These are phyloP conservation scores for Cladophialophora yegresii DNA, from an alignment of 2,329 filamentous ascomycete species.

Conservation along the genomic window DNA sequence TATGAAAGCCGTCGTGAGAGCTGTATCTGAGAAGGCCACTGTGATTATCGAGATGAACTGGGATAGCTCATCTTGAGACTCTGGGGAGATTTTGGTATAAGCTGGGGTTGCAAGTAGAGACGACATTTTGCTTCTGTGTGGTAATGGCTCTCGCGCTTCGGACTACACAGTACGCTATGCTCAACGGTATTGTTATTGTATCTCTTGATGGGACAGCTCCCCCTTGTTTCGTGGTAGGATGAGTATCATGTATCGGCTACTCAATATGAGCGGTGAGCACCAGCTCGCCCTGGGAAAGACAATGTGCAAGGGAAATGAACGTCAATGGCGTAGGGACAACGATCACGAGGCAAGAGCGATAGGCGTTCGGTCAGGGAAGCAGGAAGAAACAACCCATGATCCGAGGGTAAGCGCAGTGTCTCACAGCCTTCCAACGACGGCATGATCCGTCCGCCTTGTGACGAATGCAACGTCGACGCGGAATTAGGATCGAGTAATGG, in stretches of 20 bases:
- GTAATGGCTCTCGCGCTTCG: not conserved
- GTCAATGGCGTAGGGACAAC: not conserved
- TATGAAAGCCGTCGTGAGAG: constrained; percentile 32
- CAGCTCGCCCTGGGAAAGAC: not conserved
- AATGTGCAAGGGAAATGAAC: not conserved
- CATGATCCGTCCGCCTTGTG: constrained; percentile 14
- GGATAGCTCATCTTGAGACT: constrained; percentile 19
- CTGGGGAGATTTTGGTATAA: constrained; percentile 18
- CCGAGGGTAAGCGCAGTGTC: constrained; percentile 11
- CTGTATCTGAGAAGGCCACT: constrained; percentile 24
- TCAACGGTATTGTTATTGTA: not conserved
- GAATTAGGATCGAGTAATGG: constrained; percentile 13
- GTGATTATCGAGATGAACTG: constrained; percentile 33
- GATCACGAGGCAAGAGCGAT: constrained; percentile 4
- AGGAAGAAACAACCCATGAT: not conserved
- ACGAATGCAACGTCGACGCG: constrained; percentile 12
- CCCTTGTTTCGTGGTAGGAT: not conserved
- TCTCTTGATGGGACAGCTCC: not conserved
- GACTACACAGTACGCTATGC: not conserved
- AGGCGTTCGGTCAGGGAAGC: not conserved
- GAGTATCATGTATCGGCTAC: not conserved
- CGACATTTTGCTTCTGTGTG: not conserved
- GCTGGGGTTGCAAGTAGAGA: constrained; percentile 1
- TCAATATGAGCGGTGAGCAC: not conserved
- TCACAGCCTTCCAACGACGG: not conserved